Conservation (phyloP, 148 eudicot species). For the Amaranthus palmeri region DNA sequence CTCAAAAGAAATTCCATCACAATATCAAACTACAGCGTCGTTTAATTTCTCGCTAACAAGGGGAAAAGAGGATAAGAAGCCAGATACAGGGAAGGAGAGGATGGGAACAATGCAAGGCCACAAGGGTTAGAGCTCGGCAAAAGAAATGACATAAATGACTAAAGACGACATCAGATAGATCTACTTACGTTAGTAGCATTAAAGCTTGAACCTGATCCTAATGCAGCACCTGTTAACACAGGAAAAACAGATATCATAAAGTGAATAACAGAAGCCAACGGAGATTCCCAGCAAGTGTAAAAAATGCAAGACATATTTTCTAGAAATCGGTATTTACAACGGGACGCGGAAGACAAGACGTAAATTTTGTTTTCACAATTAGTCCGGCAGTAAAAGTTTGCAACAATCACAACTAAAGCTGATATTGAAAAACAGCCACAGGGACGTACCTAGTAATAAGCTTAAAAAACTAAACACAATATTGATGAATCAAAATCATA, state of each 20-base stretch:
- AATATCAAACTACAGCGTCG: too few species aligned
- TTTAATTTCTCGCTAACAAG: too few species aligned
- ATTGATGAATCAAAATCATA: too few species aligned
- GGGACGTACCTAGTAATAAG: too few species aligned
- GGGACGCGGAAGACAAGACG: background rate
- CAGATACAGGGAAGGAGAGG: too few species aligned
- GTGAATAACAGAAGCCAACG: conserved; percentile 1
- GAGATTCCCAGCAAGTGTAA: background rate
- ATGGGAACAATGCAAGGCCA: too few species aligned
- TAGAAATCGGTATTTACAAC: background rate
- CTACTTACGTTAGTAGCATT: conserved; percentile 56
- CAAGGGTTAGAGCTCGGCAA: too few species aligned
- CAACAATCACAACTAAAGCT: background rate
- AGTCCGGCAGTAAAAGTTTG: background rate
- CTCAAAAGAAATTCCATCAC: too few species aligned
- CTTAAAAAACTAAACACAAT: too few species aligned
- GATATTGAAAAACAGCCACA: background rate
- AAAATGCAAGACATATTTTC: background rate
- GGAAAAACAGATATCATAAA: conserved; percentile 16
- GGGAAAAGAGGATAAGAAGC: too few species aligned
- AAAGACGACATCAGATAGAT: background rate
- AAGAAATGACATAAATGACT: background rate
- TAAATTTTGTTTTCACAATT: background rate
- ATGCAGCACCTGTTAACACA: conserved; percentile 59
- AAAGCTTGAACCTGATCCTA: conserved; percentile 85